Evolutionary conservation across 768 basidiomycete species (phyloP).

Genomic region (Agrocybe pediades): DNA sequence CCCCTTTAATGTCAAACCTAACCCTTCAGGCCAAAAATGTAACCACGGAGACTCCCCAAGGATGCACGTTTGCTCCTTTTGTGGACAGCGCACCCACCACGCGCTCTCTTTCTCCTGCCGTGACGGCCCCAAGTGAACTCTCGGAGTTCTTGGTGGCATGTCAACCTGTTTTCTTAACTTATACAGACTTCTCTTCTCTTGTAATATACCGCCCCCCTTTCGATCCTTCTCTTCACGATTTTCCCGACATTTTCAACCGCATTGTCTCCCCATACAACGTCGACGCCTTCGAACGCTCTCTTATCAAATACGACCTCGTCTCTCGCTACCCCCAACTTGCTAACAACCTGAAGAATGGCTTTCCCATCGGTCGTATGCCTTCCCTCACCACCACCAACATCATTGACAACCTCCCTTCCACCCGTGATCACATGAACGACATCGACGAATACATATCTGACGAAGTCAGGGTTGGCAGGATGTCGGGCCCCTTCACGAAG

Average conservation of each 20-base stretch:
- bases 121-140: neutral
- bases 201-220: constrained; percentile 17
- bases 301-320: constrained; percentile 20
- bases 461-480: constrained; percentile 19
- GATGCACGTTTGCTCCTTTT: constrained; percentile 32
- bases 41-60: neutral
- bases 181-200: constrained; percentile 18
- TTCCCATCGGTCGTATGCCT: constrained; percentile 34
- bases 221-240: neutral
- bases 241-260: constrained; percentile 21
- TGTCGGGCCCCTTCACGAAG: constrained; percentile 25
- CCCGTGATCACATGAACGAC: neutral
- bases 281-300: constrained; percentile 24
- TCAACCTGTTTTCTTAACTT: constrained; percentile 11
- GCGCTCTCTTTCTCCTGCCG: constrained; percentile 29
- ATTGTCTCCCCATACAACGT: constrained; percentile 33
- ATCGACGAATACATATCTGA: constrained; percentile 20
- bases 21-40: constrained; percentile 8
- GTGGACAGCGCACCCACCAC: constrained; percentile 23
- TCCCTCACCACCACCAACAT: constrained; percentile 15
- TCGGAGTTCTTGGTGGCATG: neutral
- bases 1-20: constrained; percentile 19
- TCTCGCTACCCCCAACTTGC: constrained; percentile 28
- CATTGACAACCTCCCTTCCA: constrained; percentile 21
- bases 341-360: constrained; percentile 29